Percentiles rank a stretch among this genome's conserved stretches.
Evolutionary conservation across 1,284 basidiomycete species (phyloP).

Genomic region (Ganoderma meredithae): DNA sequence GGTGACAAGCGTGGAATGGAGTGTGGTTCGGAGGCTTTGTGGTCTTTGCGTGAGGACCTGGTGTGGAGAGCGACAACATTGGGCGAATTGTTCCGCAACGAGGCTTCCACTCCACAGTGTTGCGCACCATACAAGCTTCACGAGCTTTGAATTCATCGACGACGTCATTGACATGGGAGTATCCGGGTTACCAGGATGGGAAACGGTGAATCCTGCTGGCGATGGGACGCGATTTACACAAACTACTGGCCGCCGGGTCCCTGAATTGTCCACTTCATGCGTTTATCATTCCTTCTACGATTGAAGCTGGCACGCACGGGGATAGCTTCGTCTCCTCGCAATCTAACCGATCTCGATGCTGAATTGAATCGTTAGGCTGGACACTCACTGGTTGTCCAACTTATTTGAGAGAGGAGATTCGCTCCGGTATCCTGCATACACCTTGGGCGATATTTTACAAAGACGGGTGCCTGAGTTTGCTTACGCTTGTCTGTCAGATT

Average conservation of each 20-base stretch:
- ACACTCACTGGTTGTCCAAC: too few species aligned
- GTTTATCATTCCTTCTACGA: background rate
- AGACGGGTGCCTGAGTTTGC: too few species aligned
- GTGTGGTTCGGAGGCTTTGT: background rate
- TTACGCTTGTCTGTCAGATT: too few species aligned
- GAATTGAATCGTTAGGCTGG: too few species aligned
- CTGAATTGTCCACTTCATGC: background rate
- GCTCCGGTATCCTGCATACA: too few species aligned
- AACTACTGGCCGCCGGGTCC: background rate
- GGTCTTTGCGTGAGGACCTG: background rate
- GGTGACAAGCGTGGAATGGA: constrained; percentile 4
- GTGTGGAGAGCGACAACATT: background rate
- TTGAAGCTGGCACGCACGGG: background rate
- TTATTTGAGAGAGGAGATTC: too few species aligned
- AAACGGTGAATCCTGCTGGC: background rate
- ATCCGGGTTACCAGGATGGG: background rate
- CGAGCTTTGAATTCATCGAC: background rate
- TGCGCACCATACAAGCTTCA: background rate
- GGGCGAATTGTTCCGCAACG: too few species aligned
- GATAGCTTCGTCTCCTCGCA: too few species aligned
- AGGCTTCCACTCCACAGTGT: background rate
- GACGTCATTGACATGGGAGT: background rate
- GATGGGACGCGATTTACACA: background rate
- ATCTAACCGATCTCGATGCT: too few species aligned
- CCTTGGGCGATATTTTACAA: too few species aligned